Evolutionary conservation across 441 rosid genomes (phyloP).

Genomic region (Populus tomentosa): DNA sequence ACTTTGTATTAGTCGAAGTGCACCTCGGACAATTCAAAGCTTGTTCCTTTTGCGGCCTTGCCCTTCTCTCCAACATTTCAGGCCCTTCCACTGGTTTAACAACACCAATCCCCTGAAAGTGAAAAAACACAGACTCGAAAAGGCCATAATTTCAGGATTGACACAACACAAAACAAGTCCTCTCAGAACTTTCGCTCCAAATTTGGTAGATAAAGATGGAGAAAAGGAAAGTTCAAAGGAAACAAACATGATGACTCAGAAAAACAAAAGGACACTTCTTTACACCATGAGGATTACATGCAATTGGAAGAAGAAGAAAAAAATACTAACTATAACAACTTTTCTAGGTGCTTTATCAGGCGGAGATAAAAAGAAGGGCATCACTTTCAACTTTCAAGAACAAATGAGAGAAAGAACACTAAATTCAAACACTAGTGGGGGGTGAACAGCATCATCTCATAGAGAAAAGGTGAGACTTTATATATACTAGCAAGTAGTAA

Average conservation of each 20-base stretch:
- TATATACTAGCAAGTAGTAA: too few species aligned
- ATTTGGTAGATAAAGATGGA: not conserved
- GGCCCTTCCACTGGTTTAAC: conserved; percentile 64
- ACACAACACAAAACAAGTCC: not conserved
- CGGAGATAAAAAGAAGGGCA: conserved; percentile 3
- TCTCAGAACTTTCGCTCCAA: not conserved
- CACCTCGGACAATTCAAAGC: conserved; percentile 83
- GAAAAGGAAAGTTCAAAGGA: not conserved
- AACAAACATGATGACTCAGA: not conserved
- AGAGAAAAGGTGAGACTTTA: not conserved
- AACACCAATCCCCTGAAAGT: conserved; percentile 45
- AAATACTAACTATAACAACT: not conserved
- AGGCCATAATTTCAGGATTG: conserved; percentile 22
- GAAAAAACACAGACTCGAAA: not conserved
- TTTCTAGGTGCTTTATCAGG: not conserved
- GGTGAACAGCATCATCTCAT: not conserved
- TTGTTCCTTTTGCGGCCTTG: conserved; percentile 60
- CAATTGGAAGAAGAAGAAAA: not conserved
- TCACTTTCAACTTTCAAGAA: conserved; percentile 12
- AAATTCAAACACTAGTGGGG: not conserved
- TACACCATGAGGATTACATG: conserved; percentile 1
- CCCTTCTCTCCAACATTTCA: conserved; percentile 33
- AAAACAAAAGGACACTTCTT: not conserved
- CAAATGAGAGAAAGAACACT: not conserved
- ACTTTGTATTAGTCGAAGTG: conserved; percentile 74